These are phyloP conservation scores for Talaromyces islandicus DNA, from an alignment of 2,329 filamentous ascomycete species.

Conservation along the genomic window DNA sequence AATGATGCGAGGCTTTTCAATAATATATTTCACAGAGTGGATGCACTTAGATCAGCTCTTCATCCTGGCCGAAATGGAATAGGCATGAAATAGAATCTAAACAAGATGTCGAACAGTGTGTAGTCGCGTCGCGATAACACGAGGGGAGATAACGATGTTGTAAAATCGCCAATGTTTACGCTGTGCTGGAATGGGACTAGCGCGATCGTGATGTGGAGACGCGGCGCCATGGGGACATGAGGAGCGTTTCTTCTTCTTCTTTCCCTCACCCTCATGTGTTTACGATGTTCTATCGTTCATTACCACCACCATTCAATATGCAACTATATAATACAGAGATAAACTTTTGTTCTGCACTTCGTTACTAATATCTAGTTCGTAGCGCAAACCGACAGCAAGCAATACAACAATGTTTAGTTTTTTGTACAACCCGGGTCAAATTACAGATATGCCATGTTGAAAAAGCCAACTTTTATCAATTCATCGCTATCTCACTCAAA, in stretches of 20 bases:
- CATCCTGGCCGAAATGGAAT: not conserved
- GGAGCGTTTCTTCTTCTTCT: not conserved
- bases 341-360: not conserved
- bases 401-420: not conserved
- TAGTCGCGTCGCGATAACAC: not conserved
- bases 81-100: not conserved
- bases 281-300: not conserved
- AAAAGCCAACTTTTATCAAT: not conserved
- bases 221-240: not conserved
- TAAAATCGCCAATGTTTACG: constrained; percentile 8
- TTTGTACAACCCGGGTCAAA: not conserved
- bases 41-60: not conserved
- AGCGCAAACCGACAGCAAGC: not conserved
- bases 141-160: not conserved
- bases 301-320: not conserved
- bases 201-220: not conserved
- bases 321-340: not conserved
- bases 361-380: not conserved
- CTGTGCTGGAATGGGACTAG: constrained; percentile 8
- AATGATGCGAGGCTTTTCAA: not conserved
- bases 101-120: not conserved
- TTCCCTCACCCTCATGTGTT: not conserved
- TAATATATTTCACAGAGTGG: not conserved
- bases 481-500: not conserved
- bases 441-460: not conserved